These are phyloP conservation scores for Podospora didyma DNA, from an alignment of 495 filamentous ascomycete genomes.

Conservation along the genomic window DNA sequence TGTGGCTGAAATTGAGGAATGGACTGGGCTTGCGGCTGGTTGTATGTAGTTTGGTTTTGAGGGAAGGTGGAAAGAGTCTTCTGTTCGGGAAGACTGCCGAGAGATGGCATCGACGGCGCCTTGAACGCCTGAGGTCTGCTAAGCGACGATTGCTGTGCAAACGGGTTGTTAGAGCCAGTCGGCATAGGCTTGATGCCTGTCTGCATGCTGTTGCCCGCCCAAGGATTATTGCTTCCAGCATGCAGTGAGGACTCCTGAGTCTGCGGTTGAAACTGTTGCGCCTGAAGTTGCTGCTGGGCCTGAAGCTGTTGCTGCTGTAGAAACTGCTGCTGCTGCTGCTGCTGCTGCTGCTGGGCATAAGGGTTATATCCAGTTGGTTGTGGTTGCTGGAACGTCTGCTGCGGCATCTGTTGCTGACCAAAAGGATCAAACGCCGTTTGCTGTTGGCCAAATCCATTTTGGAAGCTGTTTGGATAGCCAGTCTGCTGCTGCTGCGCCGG, in stretches of 20 bases:
- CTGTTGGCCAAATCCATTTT: conserved; percentile 39
- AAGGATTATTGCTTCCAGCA: conserved; percentile 85
- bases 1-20: conserved; percentile 40
- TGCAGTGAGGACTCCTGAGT: conserved; percentile 57
- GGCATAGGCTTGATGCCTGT: conserved; percentile 54
- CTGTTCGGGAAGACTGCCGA: conserved; percentile 69
- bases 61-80: conserved; percentile 54
- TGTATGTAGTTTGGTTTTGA: conserved; percentile 12
- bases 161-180: conserved; percentile 96
- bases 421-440: conserved; percentile 42
- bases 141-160: conserved; percentile 52
- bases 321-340: conserved; percentile 46
- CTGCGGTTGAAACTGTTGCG: conserved; percentile 47
- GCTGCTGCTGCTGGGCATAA: conserved; percentile 57
- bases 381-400: conserved; percentile 52
- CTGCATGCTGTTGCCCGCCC: conserved; percentile 51
- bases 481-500: conserved; percentile 55
- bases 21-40: conserved; percentile 31
- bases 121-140: conserved; percentile 42
- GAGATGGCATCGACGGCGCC: conserved; percentile 54
- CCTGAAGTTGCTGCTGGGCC: conserved; percentile 53
- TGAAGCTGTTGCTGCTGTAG: conserved; percentile 57
- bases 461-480: conserved; percentile 58
- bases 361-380: conserved; percentile 81
- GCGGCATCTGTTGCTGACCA: conserved; percentile 50